phyloP scores from a whole-genome alignment of 2,329 filamentous ascomycete genomes.

The Ophiocordyceps camponoti-saundersi region DNA sequence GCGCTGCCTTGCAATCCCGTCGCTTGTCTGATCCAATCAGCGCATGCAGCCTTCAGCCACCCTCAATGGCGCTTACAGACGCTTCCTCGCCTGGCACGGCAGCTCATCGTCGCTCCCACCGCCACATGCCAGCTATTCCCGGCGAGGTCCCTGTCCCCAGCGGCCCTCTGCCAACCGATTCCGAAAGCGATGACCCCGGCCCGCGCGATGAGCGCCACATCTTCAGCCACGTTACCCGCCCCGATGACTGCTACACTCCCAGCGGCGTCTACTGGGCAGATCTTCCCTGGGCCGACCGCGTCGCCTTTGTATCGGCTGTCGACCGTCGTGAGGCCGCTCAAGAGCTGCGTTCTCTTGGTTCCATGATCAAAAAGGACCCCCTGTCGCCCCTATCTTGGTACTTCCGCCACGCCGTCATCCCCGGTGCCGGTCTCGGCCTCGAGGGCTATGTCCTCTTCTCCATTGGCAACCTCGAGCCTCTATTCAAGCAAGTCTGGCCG shows the following conservation, averaged over 20 bases:
- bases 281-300: conserved; percentile 50
- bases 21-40: too few relatives aligned
- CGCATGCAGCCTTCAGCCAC: neutral
- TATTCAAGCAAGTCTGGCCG: conserved; percentile 62
- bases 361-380: conserved; percentile 75
- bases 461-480: conserved; percentile 77
- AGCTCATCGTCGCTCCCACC: neutral
- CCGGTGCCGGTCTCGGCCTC: conserved; percentile 78
- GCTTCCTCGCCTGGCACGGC: neutral
- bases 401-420: conserved; percentile 77
- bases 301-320: conserved; percentile 59
- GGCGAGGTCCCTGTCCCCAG: conserved; percentile 41
- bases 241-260: conserved; percentile 71
- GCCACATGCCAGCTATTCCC: conserved; percentile 9
- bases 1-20: too few relatives aligned
- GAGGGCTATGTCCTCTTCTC: conserved; percentile 97
- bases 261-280: conserved; percentile 91
- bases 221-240: conserved; percentile 68
- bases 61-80: neutral
- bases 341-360: conserved; percentile 51
- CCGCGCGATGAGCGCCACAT: conserved; percentile 35
- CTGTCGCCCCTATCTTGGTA: conserved; percentile 75
- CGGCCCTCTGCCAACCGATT: conserved; percentile 22
- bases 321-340: conserved; percentile 51
- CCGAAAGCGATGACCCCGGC: conserved; percentile 30